Conservation (phyloP, 1,284 basidiomycete species). For the Tilletiopsis washingtonensis region DNA sequence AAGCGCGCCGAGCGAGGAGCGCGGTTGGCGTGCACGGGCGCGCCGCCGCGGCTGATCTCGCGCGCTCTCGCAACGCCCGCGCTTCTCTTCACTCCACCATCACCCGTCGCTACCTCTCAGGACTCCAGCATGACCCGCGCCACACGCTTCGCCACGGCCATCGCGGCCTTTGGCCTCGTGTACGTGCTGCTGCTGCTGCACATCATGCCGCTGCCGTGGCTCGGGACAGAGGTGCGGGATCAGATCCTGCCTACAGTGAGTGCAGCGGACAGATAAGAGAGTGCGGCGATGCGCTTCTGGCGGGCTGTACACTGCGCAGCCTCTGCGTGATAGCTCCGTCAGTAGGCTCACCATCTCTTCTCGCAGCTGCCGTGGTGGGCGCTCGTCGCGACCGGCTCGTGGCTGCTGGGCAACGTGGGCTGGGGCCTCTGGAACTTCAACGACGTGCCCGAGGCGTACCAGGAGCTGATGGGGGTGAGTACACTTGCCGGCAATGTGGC, state of each 20-base stretch:
- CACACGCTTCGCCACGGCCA: constrained; percentile 5
- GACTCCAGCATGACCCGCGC: constrained; percentile 14
- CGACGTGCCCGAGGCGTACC: constrained; percentile 19
- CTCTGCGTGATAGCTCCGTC: background rate
- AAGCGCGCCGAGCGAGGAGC: too few relatives aligned
- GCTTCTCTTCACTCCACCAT: too few relatives aligned
- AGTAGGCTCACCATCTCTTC: background rate
- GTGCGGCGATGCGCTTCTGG: too few relatives aligned
- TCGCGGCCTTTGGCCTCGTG: constrained; percentile 4
- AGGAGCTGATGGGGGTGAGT: constrained; percentile 24
- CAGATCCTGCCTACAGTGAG: constrained; percentile 18
- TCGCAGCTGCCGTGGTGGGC: constrained; percentile 28
- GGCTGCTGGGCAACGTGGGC: constrained; percentile 21
- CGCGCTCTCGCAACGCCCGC: too few relatives aligned
- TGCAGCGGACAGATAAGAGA: too few relatives aligned
- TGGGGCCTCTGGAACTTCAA: constrained; percentile 28
- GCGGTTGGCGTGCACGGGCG: too few relatives aligned
- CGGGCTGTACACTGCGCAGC: background rate
- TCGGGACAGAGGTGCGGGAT: constrained; percentile 5
- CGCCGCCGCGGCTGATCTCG: too few relatives aligned
- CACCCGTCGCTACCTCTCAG: background rate
- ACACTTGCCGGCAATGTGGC: background rate
- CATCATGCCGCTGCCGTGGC: constrained; percentile 13
- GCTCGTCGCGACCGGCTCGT: constrained; percentile 19
- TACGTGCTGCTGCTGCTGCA: constrained; percentile 16